These are phyloP conservation scores for Erysimum pusillum DNA, from an alignment of 441 rosid species.

Conservation along the genomic window DNA sequence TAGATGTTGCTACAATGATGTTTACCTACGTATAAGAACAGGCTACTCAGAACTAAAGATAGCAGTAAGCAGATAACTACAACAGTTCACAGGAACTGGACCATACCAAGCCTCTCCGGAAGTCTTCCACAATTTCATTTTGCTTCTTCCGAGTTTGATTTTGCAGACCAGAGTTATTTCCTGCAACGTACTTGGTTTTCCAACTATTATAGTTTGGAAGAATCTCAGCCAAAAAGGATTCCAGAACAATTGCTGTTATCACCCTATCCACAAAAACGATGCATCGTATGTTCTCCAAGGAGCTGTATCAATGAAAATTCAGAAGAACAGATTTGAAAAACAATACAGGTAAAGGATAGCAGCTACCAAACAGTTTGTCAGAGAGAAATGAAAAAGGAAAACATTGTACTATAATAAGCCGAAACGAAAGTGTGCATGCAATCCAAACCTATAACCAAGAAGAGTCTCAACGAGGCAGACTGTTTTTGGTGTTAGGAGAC, in stretches of 20 bases:
- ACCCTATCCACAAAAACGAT: constrained; percentile 91
- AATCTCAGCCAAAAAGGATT: constrained; percentile 62
- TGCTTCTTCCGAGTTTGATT: constrained; percentile 76
- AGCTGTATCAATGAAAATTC: constrained; percentile 49
- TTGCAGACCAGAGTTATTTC: constrained; percentile 69
- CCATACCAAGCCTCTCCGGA: constrained; percentile 81
- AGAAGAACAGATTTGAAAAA: background rate
- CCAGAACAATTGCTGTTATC: constrained; percentile 71
- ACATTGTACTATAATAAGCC: background rate
- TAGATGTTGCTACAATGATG: constrained; percentile 86
- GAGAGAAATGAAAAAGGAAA: background rate
- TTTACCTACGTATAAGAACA: constrained; percentile 67
- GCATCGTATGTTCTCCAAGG: constrained; percentile 72
- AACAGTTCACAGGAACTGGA: constrained; percentile 1
- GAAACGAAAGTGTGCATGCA: constrained; percentile 6
- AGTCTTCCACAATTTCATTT: constrained; percentile 84
- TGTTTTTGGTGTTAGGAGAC: constrained; percentile 63
- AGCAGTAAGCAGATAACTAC: constrained; percentile 16
- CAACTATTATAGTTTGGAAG: constrained; percentile 67
- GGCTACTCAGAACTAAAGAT: constrained; percentile 28
- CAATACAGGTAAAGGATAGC: background rate
- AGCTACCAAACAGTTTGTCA: background rate
- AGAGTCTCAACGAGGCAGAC: constrained; percentile 73
- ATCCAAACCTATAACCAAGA: constrained; percentile 73
- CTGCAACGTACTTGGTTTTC: constrained; percentile 79